A percentile compares a stretch with the other conserved stretches of the same genome.
Conservation (phyloP, 176 grass and related monocot genomes). For the Oryza longistaminata region DNA sequence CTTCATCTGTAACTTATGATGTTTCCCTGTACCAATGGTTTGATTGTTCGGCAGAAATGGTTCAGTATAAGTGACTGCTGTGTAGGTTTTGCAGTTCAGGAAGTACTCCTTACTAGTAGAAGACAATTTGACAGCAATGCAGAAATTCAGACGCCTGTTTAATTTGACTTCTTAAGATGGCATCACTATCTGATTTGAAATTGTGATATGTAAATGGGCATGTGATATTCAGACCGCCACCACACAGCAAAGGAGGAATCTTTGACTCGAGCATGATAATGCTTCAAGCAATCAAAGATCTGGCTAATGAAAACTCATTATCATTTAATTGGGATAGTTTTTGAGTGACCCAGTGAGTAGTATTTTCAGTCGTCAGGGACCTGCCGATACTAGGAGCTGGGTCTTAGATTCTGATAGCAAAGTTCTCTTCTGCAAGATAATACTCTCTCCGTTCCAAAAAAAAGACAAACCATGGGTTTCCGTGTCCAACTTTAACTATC, state of each 20-base stretch:
- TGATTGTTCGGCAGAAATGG: not conserved
- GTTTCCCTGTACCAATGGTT: not conserved
- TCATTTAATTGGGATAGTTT: not conserved
- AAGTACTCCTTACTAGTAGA: not conserved
- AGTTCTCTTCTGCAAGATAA: not conserved
- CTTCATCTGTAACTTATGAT: not conserved
- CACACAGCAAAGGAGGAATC: conserved; percentile 1
- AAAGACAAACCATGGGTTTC: no score
- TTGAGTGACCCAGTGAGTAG: not conserved
- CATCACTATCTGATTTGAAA: not conserved
- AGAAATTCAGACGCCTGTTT: not conserved
- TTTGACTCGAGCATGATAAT: not conserved
- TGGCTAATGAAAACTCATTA: not conserved
- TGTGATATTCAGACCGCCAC: not conserved
- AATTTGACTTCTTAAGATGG: not conserved
- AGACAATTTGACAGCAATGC: no score
- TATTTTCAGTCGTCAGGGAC: not conserved
- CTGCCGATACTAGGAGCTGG: not conserved
- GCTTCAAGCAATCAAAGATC: conserved; percentile 16
- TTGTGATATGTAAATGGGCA: not conserved
- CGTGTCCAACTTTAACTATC: no score
- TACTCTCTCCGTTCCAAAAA: no score
- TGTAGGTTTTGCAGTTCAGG: not conserved
- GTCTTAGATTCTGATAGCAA: not conserved
- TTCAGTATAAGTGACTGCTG: not conserved